Base-by-base conservation (phyloP, 2,329 filamentous ascomycete genomes). In the Didymella segeticola region DNA sequence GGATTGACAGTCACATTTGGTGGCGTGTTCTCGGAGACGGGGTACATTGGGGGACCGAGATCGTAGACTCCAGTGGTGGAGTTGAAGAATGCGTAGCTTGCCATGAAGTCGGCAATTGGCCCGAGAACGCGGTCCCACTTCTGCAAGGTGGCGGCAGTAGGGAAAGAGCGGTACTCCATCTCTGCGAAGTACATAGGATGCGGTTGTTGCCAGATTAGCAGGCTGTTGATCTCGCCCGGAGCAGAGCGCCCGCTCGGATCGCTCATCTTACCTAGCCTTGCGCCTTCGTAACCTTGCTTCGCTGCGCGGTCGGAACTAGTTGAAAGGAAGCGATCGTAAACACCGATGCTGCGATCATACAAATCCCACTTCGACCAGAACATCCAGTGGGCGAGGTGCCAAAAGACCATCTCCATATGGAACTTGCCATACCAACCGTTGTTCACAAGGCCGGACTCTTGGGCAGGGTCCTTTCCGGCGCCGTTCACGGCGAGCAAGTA, bases 201-300 rank as follows among this genome's bases (percentile, higher is more conserved):
- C 7, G 83, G 83, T 61, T 86, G 84, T 17, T 49, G 46, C 46
- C 46, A 49, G 15, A 49, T 42, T 12, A 87, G 72, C 1, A 87
- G 72, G 9, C 79, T 80, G 65, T 87, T 87, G 64, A 86, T 86
- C 57, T 84, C 81, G 2, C 85, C 84, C 1, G 84, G 83, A 1
- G 83, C 81, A 39, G 79, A 82, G 10, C 80, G 75, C 22, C 83
- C 82, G 0, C 77, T 79, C 0, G 82, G 81, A 63, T 85, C 83
- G 9, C 78, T 83, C 83, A 85, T 85, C 63, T 86, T 83, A 2
- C 79, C 79, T 68, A 79, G 77, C 25, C 83, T 43, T 62, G 80
- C 80, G 65, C 75, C 76, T 14, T 66, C 43, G 54, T 77, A 77
- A 25, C 75, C 75, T 57, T 77, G 75, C 4, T 67, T 48, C 12